Evolutionary conservation across 306 rosid species (phyloP), one percentile per base, ranked within the genome.

Genomic region (Phaseolus lunatus): DNA sequence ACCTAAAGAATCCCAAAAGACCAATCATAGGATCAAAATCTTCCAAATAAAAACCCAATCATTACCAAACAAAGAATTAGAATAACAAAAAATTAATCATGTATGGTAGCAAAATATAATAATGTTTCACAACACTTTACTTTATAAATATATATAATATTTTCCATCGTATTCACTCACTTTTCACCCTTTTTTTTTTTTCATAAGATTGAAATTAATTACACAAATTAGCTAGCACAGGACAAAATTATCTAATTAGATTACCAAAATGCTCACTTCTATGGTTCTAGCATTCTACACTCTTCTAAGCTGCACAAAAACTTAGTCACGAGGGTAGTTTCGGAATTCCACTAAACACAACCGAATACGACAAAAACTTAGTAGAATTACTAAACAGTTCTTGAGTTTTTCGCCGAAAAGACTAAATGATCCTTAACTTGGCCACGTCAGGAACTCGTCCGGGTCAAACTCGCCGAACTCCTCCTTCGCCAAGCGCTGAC

Each of bases 401-500:
- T 49, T 8, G 19, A 2, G 2, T 22, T 26, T 35, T 11, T 3
- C 0, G 0, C 0, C 0, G 5, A 70, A 79, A 81, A 49, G 82
- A 64, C 82, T 8, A 59, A 9, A 9, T 9, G 48, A 47, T 75
- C 73, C 48, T 33, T 64, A 62, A 64, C 63, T 53, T 22, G 84
- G 83, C 85, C 81, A 83, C 81, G 81, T 85, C 68, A 85, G 22
- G 81, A 90, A 90, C 43, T 89, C 90, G 41, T 88, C 83, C 11
- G 85, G 18, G 83, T 93, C 91, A 39, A 93, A 84, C 77, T 93
- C 98, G 74, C 96, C 81, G 67, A 93, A 93, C 67, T 90, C 89
- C 5, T 87, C 93, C 27, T 83, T 85, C 49, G 78, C 83, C 5
- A 73, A 71, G 31, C 54, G 84, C 74, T 74, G 87, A 73, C 73